phyloP scores from a whole-genome alignment of 768 basidiomycete genomes.

The Pleurotus ostreatus region DNA sequence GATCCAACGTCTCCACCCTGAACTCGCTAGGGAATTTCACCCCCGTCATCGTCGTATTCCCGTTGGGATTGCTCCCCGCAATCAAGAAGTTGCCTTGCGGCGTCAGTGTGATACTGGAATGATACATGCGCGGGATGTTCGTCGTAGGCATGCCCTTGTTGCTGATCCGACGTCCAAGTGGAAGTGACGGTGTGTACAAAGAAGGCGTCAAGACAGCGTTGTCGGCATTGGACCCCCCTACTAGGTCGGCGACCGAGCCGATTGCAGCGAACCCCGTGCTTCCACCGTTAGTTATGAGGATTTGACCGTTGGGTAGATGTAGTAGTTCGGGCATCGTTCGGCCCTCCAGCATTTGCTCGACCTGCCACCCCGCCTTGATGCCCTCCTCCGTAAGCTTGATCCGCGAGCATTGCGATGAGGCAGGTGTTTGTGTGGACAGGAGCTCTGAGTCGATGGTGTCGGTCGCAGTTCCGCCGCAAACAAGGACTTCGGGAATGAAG shows the following conservation, averaged over 20 bases:
- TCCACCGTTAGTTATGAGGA: constrained; percentile 50
- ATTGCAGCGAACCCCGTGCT: constrained; percentile 23
- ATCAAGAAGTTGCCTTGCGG: constrained; percentile 21
- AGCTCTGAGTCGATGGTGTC: constrained; percentile 29
- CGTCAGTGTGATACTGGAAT: constrained; percentile 29
- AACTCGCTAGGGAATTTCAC: constrained; percentile 15
- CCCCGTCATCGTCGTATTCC: constrained; percentile 15
- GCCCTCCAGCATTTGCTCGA: constrained; percentile 43
- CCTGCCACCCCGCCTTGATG: constrained; percentile 29
- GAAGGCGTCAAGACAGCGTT: constrained; percentile 34
- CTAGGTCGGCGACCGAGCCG: constrained; percentile 19
- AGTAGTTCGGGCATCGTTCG: constrained; percentile 56
- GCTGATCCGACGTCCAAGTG: constrained; percentile 32
- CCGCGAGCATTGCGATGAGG: constrained; percentile 28
- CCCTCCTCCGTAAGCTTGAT: constrained; percentile 33
- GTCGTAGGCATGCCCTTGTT: constrained; percentile 24
- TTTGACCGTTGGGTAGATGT: constrained; percentile 19
- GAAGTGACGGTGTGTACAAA: constrained; percentile 34
- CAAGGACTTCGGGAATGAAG: constrained; percentile 9
- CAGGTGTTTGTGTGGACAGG: constrained; percentile 47
- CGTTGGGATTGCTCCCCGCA: constrained; percentile 28
- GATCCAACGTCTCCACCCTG: constrained; percentile 27
- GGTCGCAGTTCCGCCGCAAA: constrained; percentile 14
- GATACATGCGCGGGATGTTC: constrained; percentile 27
- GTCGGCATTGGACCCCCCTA: constrained; percentile 42